Conservation (phyloP, 192 early-diverging fungal species). For the Coemansia aciculifera region DNA sequence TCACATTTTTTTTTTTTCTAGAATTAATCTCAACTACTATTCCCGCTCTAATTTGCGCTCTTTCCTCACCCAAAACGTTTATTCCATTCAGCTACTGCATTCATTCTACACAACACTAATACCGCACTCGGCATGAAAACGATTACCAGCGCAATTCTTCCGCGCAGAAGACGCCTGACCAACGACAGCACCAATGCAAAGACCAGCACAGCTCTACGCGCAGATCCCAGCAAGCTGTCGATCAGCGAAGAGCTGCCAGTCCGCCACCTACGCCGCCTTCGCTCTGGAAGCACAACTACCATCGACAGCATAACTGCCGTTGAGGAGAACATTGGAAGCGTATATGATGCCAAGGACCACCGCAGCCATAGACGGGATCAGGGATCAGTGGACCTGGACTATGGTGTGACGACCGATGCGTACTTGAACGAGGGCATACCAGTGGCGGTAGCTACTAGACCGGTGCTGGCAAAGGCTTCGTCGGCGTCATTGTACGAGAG, state of each 20-base stretch:
- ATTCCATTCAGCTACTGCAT: not conserved
- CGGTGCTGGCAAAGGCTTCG: not conserved
- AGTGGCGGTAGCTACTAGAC: not conserved
- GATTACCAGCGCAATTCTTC: conserved; percentile 41
- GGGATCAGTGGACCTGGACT: not conserved
- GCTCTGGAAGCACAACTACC: conserved; percentile 13
- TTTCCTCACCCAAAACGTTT: not conserved
- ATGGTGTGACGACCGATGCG: not conserved
- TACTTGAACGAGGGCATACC: not conserved
- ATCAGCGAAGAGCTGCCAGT: conserved; percentile 1
- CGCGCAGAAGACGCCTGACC: conserved; percentile 26
- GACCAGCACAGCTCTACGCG: not conserved
- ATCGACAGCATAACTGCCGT: not conserved
- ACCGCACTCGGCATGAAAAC: conserved; percentile 19
- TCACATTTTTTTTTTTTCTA: not conserved
- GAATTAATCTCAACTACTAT: not conserved
- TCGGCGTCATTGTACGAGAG: conserved; percentile 7
- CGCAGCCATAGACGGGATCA: not conserved
- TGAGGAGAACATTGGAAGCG: not conserved
- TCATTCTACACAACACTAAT: not conserved
- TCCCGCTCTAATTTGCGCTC: not conserved
- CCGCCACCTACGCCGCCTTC: not conserved
- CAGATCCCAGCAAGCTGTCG: conserved; percentile 9
- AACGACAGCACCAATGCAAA: conserved; percentile 11
- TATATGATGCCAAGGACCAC: not conserved